Evolutionary conservation across 148 eudicot species (phyloP).

Genomic region (Chenopodium album): DNA sequence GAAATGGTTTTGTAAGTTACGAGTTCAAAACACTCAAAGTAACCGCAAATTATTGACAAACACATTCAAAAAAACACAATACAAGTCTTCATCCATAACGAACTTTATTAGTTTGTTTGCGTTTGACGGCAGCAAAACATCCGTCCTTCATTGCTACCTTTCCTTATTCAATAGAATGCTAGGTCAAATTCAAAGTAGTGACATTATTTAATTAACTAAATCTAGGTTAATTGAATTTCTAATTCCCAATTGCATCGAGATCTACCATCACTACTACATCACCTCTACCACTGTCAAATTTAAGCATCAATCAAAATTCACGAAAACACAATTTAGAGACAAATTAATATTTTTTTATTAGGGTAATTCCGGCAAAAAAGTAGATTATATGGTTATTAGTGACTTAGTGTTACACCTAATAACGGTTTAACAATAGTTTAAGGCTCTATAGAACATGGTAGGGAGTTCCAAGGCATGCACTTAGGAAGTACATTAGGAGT

Average conservation of each 20-base stretch:
- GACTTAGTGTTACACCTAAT: neutral
- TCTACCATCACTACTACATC: neutral
- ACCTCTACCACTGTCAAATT: neutral
- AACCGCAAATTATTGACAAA: too few species aligned
- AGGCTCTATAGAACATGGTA: neutral
- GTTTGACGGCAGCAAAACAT: slow-evolving; percentile 2
- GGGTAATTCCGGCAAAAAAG: neutral
- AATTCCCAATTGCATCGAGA: neutral
- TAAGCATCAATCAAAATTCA: neutral
- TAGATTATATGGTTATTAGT: neutral
- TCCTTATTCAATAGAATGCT: neutral
- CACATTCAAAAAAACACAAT: too few species aligned
- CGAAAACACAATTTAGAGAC: neutral
- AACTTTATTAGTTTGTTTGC: neutral
- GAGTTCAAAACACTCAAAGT: too few species aligned
- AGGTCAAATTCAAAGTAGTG: neutral
- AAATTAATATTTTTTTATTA: neutral
- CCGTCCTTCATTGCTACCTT: neutral
- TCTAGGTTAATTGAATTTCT: neutral
- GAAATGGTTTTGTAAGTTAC: too few species aligned
- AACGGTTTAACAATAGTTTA: neutral
- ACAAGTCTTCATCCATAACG: neutral
- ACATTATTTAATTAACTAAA: neutral
- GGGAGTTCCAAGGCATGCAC: neutral
- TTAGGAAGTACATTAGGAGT: neutral